Evolutionary conservation across 306 rosid genomes (phyloP).

Genomic region (Bauhinia variegata): DNA sequence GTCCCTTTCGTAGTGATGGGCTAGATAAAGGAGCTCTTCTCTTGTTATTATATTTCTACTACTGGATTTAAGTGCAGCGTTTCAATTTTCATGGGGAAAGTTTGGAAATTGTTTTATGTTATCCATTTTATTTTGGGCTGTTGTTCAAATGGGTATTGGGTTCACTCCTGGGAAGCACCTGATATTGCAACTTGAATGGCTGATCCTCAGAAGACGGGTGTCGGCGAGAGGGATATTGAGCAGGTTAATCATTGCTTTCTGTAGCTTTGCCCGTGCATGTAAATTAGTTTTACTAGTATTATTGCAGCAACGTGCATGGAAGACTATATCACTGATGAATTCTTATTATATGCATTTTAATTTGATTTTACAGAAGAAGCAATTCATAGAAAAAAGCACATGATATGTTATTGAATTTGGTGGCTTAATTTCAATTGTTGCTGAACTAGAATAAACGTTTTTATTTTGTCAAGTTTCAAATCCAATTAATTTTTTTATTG

Average conservation of each 20-base stretch:
- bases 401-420: slow-evolving; percentile 2
- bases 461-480: background rate
- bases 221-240: slow-evolving; percentile 75
- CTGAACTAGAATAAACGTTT: background rate
- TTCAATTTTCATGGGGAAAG: slow-evolving; percentile 59
- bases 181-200: slow-evolving; percentile 89
- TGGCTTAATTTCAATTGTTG: background rate
- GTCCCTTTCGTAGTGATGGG: slow-evolving; percentile 49
- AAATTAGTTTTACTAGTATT: background rate
- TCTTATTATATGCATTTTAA: background rate
- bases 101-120: slow-evolving; percentile 49
- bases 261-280: slow-evolving; percentile 2
- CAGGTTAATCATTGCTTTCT: slow-evolving; percentile 59
- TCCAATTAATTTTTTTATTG: background rate
- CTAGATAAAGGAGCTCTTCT: slow-evolving; percentile 37
- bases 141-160: slow-evolving; percentile 76
- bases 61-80: slow-evolving; percentile 32
- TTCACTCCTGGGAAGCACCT: slow-evolving; percentile 49
- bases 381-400: background rate
- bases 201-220: slow-evolving; percentile 65
- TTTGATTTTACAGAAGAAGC: background rate
- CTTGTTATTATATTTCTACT: slow-evolving; percentile 24
- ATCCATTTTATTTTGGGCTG: slow-evolving; percentile 45
- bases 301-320: background rate
- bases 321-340: background rate